Conservation (phyloP, 192 early-diverging fungal species). For the Phycomyces blakesleeanus region DNA sequence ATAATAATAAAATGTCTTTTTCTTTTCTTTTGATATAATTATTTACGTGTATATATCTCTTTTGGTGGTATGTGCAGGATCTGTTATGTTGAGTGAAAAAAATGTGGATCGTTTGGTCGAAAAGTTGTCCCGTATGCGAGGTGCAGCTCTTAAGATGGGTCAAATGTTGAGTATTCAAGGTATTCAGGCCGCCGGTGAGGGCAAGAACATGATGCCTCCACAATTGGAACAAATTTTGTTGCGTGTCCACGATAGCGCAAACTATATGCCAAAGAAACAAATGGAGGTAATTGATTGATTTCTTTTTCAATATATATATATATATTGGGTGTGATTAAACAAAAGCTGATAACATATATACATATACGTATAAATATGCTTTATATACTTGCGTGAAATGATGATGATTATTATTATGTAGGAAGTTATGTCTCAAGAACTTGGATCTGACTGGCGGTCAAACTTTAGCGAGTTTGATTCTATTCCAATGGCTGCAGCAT, state of each 20-base stretch:
- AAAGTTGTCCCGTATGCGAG: constrained; percentile 88
- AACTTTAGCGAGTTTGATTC: constrained; percentile 67
- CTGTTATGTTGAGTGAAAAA: constrained; percentile 61
- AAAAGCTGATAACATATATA: too few relatives aligned
- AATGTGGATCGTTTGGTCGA: constrained; percentile 87
- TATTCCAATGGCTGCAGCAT: constrained; percentile 90
- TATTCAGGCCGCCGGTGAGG: constrained; percentile 33
- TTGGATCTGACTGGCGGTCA: constrained; percentile 69
- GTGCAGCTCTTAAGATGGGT: constrained; percentile 94
- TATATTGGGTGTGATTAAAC: too few relatives aligned
- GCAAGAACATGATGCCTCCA: constrained; percentile 62
- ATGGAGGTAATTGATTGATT: constrained; percentile 67
- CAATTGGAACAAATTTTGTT: constrained; percentile 79
- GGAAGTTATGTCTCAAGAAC: constrained; percentile 60
- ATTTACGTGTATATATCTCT: constrained; percentile 18
- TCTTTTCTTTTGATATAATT: too few relatives aligned
- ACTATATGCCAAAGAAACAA: constrained; percentile 92
- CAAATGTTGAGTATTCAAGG: constrained; percentile 98
- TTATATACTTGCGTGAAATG: too few relatives aligned
- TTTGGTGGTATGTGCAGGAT: constrained; percentile 38
- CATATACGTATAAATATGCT: too few relatives aligned
- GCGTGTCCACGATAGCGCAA: constrained; percentile 89
- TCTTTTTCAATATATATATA: too few relatives aligned
- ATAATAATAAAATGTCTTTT: too few relatives aligned
- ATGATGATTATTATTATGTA: too few relatives aligned